Base-by-base conservation (phyloP, 1,139 yeast genomes). In the Pichia sp. region DNA sequence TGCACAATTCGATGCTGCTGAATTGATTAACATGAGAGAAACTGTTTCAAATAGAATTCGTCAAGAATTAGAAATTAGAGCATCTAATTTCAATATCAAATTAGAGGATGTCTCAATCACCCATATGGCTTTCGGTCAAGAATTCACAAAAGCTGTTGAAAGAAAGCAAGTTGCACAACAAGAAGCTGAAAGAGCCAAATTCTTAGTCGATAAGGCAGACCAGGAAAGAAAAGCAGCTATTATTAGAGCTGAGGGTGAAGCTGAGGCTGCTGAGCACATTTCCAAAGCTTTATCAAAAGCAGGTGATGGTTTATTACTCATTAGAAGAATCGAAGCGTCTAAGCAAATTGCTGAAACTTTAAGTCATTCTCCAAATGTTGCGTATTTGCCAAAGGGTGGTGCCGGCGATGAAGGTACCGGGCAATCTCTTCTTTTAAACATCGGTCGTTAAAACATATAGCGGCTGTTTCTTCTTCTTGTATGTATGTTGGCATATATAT, bases 101-200 rank as follows among this genome's bases (percentile, higher is more conserved):
- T 77, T 94, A 59, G 99, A 94, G 69, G 99, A 94, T 68, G 98
- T 94, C 44, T 87, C 97, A 27, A 94, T 94, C 57, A 94, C 99
- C 23, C 98, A 94, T 70, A 84, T 94, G 90, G 87, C 97, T 1
- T 94, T 94, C 67, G 98, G 98, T 48, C 79, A 78, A 58, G 99
- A 94, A 65, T 94, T 94, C 72, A 94, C 99, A 50, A 90, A 88
- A 69, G 97, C 98, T 24, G 98, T 92, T 50, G 99, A 94, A 71
- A 96, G 88, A 71, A 94, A 94, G 70, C 98, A 94, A 69, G 94
- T 94, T 69, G 98, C 98, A 30, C 98, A 92, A 72, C 98, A 94
- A 70, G 98, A 94, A 64, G 97, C 99, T 24, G 98, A 94, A 71
- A 80, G 98, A 60, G 97, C 97, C 51, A 85, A 86, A 63, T 94